These are phyloP conservation scores for Rhizopogon vinicolor DNA, from an alignment of 768 basidiomycete species.

Conservation along the genomic window DNA sequence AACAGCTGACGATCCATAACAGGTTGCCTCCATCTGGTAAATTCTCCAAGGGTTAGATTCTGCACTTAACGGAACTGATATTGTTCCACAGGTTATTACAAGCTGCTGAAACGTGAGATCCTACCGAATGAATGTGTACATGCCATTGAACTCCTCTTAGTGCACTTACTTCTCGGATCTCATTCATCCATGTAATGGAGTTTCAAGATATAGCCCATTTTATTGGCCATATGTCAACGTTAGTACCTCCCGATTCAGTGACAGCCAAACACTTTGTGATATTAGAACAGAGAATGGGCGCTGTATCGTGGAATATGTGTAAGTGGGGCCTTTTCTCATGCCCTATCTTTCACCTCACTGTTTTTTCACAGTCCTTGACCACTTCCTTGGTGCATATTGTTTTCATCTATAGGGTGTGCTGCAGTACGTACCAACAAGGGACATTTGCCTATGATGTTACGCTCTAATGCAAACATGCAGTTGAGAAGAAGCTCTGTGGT, in stretches of 20 bases:
- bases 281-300: not conserved
- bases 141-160: not conserved
- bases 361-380: not conserved
- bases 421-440: not conserved
- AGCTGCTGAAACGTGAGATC: not conserved
- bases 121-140: not conserved
- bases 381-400: not conserved
- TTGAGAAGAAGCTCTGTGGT: not conserved
- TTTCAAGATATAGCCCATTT: not conserved
- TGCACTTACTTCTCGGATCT: not conserved
- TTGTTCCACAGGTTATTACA: not conserved
- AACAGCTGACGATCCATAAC: not conserved
- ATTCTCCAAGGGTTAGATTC: not conserved
- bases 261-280: not conserved
- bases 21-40: not conserved
- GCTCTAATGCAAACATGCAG: not conserved
- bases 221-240: not conserved
- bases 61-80: not conserved
- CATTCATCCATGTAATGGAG: not conserved
- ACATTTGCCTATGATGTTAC: not conserved
- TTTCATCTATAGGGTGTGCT: not conserved
- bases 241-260: not conserved
- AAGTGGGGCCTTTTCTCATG: not conserved
- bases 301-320: not conserved
- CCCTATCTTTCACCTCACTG: not conserved